Percentiles rank a stretch among this genome's conserved stretches.
These are phyloP conservation scores for Castanea sativa DNA, from an alignment of 306 rosid genomes.

Conservation along the genomic window DNA sequence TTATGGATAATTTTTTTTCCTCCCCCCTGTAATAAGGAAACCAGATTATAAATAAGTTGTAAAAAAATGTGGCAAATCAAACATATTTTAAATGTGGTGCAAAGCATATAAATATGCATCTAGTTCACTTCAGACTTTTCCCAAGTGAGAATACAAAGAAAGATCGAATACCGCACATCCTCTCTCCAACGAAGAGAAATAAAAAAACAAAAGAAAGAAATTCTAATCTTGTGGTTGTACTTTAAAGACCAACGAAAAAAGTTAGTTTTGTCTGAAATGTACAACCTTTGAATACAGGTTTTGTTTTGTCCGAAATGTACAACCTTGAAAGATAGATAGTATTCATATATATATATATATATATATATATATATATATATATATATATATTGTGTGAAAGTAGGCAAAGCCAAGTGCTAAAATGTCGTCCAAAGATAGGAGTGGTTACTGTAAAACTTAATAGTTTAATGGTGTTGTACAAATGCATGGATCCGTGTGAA, in stretches of 20 bases:
- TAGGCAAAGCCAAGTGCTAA: not conserved
- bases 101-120: too few species aligned
- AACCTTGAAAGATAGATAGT: not conserved
- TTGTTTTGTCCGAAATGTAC: not conserved
- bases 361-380: too few species aligned
- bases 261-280: not conserved
- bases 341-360: not conserved
- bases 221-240: slow-evolving; percentile 4
- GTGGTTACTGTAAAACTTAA: not conserved
- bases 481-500: slow-evolving; percentile 7
- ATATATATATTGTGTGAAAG: too few species aligned
- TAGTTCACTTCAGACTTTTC: too few species aligned
- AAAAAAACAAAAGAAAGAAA: not conserved
- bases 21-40: not conserved
- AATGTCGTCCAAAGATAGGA: not conserved
- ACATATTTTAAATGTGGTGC: too few species aligned
- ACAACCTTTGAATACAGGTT: not conserved
- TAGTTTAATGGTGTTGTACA: not conserved
- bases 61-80: not conserved
- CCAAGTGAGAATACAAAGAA: not conserved
- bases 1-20: not conserved
- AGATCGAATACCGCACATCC: not conserved
- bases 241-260: slow-evolving; percentile 7
- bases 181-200: too few species aligned
- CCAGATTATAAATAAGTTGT: not conserved